A percentile compares a stretch with the other conserved stretches of the same genome.
These are phyloP conservation scores for Knoxdaviesia proteae DNA, from an alignment of 2,329 filamentous ascomycete species.

Conservation along the genomic window DNA sequence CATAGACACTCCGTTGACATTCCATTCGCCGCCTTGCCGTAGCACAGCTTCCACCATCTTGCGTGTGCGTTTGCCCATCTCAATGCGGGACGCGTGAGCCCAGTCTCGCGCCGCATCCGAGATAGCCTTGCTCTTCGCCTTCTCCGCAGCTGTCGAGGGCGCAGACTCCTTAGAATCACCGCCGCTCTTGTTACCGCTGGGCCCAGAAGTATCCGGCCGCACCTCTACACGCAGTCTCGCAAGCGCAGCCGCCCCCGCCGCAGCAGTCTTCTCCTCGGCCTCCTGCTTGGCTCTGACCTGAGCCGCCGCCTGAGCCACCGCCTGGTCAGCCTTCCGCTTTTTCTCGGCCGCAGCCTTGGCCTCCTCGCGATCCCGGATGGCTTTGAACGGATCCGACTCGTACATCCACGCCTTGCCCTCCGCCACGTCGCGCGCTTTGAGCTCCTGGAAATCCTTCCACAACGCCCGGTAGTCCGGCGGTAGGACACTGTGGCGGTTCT, in stretches of 20 bases:
- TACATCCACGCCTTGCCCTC: conserved; percentile 76
- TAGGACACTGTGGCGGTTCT: conserved; percentile 85
- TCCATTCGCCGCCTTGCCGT: conserved; percentile 66
- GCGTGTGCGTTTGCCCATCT: conserved; percentile 71
- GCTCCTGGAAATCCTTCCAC: conserved; percentile 74
- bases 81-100: conserved; percentile 71
- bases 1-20: conserved; percentile 54
- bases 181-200: no score
- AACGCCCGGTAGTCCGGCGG: conserved; percentile 75
- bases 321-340: conserved; percentile 52
- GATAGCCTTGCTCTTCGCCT: conserved; percentile 12
- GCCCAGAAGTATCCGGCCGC: no score
- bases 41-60: conserved; percentile 62
- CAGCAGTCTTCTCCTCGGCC: conserved; percentile 40
- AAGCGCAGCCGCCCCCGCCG: conserved; percentile 31
- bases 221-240: no score
- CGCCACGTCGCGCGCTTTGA: conserved; percentile 65
- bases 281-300: conserved; percentile 32
- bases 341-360: conserved; percentile 58
- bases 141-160: conserved; percentile 1
- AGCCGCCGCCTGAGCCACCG: conserved; percentile 8
- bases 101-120: conserved; percentile 48
- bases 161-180: not conserved
- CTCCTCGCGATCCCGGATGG: conserved; percentile 59
- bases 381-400: conserved; percentile 80